Evolutionary conservation across 805 yeast species (phyloP).

Genomic region (Lachancea waltii): DNA sequence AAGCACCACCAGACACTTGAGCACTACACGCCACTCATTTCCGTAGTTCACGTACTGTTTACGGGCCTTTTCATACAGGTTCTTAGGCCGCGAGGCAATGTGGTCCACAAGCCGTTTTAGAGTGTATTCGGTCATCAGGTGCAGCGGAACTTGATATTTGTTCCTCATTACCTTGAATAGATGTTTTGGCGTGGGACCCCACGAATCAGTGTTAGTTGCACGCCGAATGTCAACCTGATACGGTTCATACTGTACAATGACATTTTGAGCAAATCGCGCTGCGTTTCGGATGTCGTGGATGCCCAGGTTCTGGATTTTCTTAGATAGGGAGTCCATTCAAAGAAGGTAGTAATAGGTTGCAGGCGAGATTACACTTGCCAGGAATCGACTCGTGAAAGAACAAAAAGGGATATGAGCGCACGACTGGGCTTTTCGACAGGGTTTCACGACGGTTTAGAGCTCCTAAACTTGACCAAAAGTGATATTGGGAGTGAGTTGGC

Average conservation of each 20-base stretch:
- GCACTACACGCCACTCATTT: slow-evolving; percentile 36
- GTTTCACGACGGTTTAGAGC: too few species aligned
- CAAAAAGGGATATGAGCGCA: too few species aligned
- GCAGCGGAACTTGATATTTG: slow-evolving; percentile 29
- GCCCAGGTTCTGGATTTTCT: slow-evolving; percentile 32
- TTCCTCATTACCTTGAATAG: slow-evolving; percentile 32
- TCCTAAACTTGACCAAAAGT: too few species aligned
- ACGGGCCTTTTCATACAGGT: slow-evolving; percentile 34
- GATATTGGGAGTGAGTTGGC: not conserved
- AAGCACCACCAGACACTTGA: slow-evolving; percentile 33
- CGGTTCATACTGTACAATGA: slow-evolving; percentile 34
- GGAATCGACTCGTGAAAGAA: not conserved
- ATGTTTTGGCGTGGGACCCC: slow-evolving; percentile 47
- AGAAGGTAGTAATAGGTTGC: not conserved
- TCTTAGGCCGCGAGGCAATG: slow-evolving; percentile 32
- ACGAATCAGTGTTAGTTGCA: slow-evolving; percentile 45
- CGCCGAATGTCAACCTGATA: slow-evolving; percentile 37
- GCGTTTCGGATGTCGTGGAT: slow-evolving; percentile 37
- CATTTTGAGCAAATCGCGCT: slow-evolving; percentile 36
- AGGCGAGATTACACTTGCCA: not conserved
- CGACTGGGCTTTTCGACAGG: not conserved
- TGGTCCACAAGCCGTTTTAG: slow-evolving; percentile 33
- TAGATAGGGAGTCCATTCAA: slow-evolving; percentile 31
- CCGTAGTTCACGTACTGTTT: slow-evolving; percentile 37
- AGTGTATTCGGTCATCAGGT: slow-evolving; percentile 31